These are phyloP conservation scores for Moesziomyces globuligerus DNA, from an alignment of 1,284 basidiomycete genomes.

Conservation along the genomic window DNA sequence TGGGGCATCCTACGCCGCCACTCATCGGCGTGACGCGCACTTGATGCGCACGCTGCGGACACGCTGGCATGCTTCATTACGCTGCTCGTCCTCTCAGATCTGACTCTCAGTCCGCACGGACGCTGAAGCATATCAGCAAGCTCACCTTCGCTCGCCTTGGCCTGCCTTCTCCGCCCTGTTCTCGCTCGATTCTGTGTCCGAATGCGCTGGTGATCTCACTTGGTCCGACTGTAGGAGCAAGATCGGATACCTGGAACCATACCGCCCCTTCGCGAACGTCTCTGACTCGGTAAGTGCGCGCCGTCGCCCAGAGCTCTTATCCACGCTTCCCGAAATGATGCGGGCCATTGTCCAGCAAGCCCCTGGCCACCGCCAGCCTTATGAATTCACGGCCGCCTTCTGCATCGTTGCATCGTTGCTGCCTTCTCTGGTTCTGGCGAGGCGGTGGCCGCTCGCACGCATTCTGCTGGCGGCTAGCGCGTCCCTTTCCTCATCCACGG, in stretches of 20 bases:
- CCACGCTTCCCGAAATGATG: conserved; percentile 4
- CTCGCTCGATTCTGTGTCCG: not conserved
- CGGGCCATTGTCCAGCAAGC: conserved; percentile 3
- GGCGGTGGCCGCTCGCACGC: conserved; percentile 1
- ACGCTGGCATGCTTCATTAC: too few species aligned
- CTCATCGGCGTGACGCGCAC: too few species aligned
- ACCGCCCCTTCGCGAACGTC: conserved; percentile 3
- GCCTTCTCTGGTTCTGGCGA: conserved; percentile 4
- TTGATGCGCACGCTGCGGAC: too few species aligned
- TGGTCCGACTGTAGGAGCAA: conserved; percentile 6
- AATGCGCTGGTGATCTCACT: too few species aligned
- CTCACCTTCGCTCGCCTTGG: not conserved
- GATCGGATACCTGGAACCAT: conserved; percentile 11
- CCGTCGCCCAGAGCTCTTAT: not conserved
- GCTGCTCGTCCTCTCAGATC: not conserved
- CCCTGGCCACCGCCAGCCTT: conserved; percentile 3
- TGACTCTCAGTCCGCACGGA: too few species aligned
- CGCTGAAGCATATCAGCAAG: too few species aligned
- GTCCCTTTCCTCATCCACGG: not conserved
- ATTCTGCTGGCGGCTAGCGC: conserved; percentile 1
- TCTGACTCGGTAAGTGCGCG: conserved; percentile 23
- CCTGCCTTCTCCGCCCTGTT: not conserved
- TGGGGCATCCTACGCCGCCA: too few species aligned
- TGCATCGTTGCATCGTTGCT: conserved; percentile 11
- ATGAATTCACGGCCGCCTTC: conserved; percentile 8